Evolutionary conservation across 495 filamentous ascomycete species (phyloP), one percentile per base, ranked within the genome.

Genomic region (Aspergillus saccharolyticus): DNA sequence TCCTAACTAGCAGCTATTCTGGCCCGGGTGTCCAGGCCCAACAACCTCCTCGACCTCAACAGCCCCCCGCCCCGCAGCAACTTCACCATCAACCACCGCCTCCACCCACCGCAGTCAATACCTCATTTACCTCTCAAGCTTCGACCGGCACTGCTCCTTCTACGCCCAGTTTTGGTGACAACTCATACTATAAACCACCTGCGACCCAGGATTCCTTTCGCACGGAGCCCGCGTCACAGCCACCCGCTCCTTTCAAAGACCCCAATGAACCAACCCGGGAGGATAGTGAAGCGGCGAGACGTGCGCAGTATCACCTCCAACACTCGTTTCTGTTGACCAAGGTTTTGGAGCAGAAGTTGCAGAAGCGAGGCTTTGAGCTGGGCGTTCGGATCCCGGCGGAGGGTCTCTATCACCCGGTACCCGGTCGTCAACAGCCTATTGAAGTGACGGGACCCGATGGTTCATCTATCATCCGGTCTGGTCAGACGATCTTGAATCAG

Each of bases 361-460:
- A 79, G 30, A 73, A 72, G 25, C 66, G 74, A 33, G 74, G 80
- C 0, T 75, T 74, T 55, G 80, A 84, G 20, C 71, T 84, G 47
- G 79, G 81, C 16, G 79, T 89, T 2, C 81, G 81, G 33, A 77
- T 91, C 33, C 83, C 89, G 28, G 75, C 80, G 5, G 83, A 87
- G 15, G 78, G 77, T 10, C 67, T 91, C 1, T 89, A 79, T 33
- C 74, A 80, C 52, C 77, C 76, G 2, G 72, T 80, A 24, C 75
- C 73, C 6, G 71, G 70, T 42, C 74, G 82, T 55, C 74, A 69
- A 19, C 68, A 75, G 20, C 79, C 82, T 3, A 72, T 76, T 42
- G 81, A 86, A 44, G 80, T 83, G 51, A 78, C 74, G 10, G 76
- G 75, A 19, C 77, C 80, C 0, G 80, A 86, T 61, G 83, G 80